A percentile compares a stretch with the other conserved stretches of the same genome.
Conservation (phyloP, 2,329 filamentous ascomycete genomes). For the Aureobasidium sp. region DNA sequence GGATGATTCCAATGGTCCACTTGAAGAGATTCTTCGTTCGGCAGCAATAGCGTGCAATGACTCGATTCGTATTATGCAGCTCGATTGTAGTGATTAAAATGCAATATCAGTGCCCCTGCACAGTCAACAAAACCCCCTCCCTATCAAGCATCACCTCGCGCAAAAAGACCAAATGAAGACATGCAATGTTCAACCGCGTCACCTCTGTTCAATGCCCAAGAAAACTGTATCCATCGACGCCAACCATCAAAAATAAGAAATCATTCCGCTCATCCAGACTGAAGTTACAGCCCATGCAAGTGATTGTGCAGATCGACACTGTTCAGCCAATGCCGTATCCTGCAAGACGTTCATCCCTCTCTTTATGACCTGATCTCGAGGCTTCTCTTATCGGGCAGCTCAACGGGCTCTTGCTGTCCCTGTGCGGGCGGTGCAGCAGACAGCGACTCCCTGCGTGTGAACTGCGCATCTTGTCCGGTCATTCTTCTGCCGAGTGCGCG, state of each 20-base stretch:
- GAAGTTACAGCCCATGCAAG: not conserved
- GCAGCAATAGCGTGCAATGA: too few relatives aligned
- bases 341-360: not conserved
- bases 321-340: not conserved
- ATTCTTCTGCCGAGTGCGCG: conserved; percentile 78
- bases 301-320: not conserved
- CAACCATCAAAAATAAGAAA: not conserved
- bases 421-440: conserved; percentile 20
- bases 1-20: too few relatives aligned
- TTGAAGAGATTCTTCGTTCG: not conserved
- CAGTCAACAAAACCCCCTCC: not conserved
- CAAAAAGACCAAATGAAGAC: not conserved
- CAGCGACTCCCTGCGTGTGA: conserved; percentile 45
- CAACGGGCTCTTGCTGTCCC: conserved; percentile 15
- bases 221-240: not conserved
- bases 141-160: not conserved
- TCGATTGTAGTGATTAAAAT: not conserved
- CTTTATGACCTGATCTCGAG: conserved; percentile 1
- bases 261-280: not conserved
- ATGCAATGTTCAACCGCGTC: not conserved
- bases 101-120: not conserved
- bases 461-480: conserved; percentile 81
- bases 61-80: not conserved
- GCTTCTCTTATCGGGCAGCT: conserved; percentile 11
- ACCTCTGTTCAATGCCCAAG: not conserved